A percentile compares a stretch with the other conserved stretches of the same genome.
Evolutionary conservation across 2,329 filamentous ascomycete species (phyloP).

Genomic region (Paracoccidioides brasiliensis): DNA sequence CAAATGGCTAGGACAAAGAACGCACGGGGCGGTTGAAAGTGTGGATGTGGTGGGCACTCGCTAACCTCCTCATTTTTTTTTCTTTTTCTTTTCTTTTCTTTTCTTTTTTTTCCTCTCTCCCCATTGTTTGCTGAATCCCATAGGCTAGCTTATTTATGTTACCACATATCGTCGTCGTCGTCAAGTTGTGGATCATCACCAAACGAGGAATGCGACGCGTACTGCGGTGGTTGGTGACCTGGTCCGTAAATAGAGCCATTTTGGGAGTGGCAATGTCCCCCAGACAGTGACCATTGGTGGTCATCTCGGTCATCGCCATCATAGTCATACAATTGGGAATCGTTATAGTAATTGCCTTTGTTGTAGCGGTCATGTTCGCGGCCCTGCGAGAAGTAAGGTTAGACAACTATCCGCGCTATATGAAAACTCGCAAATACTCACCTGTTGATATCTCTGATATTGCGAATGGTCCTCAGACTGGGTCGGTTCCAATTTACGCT

Average conservation of each 20-base stretch:
- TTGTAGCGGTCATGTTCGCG: conserved; percentile 24
- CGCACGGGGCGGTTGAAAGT: not conserved
- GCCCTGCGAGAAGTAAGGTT: conserved; percentile 9
- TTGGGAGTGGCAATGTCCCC: conserved; percentile 27
- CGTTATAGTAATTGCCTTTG: conserved; percentile 35
- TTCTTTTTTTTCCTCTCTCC: no score
- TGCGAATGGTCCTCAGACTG: conserved; percentile 32
- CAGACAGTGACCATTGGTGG: conserved; percentile 25
- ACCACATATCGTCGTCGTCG: conserved; percentile 39
- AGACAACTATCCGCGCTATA: not conserved
- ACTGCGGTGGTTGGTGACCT: conserved; percentile 25
- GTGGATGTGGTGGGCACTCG: not conserved
- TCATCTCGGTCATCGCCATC: conserved; percentile 32
- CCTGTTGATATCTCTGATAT: conserved; percentile 36
- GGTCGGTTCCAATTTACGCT: conserved; percentile 21
- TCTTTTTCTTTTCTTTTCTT: no score
- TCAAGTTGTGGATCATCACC: conserved; percentile 30
- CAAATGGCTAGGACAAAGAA: not conserved
- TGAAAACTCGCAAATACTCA: conserved; percentile 1
- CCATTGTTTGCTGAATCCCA: not conserved
- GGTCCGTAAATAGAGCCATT: conserved; percentile 25
- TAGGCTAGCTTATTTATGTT: conserved; percentile 11
- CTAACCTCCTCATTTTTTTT: no score
- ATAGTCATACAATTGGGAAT: conserved; percentile 40
- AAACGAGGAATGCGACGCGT: conserved; percentile 23